Percentiles rank a stretch among this genome's conserved stretches.
Conservation (phyloP, 2,329 filamentous ascomycete species). For the Epichloe aotearoae region DNA sequence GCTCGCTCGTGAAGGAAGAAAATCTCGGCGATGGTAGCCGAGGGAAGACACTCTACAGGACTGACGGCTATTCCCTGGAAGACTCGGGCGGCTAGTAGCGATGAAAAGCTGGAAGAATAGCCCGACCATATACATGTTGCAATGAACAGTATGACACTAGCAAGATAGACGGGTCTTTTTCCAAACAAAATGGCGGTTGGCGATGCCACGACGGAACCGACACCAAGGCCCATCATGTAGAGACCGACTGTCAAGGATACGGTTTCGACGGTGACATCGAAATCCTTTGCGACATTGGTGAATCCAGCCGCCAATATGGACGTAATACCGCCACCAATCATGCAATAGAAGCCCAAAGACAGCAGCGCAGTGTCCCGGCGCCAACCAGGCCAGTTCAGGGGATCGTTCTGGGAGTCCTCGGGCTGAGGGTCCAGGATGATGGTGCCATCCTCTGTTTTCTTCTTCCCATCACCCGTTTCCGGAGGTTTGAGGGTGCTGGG, state of each 20-base stretch:
- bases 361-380: slow-evolving; percentile 67
- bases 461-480: slow-evolving; percentile 35
- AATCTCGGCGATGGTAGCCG: slow-evolving; percentile 89
- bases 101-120: slow-evolving; percentile 65
- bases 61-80: slow-evolving; percentile 82
- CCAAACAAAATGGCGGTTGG: slow-evolving; percentile 86
- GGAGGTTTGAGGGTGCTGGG: slow-evolving; percentile 5
- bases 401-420: slow-evolving; percentile 81
- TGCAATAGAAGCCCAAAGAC: slow-evolving; percentile 80
- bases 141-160: slow-evolving; percentile 64
- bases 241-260: slow-evolving; percentile 82
- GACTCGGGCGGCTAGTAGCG: slow-evolving; percentile 67
- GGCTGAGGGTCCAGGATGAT: slow-evolving; percentile 88
- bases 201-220: slow-evolving; percentile 73
- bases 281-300: slow-evolving; percentile 56
- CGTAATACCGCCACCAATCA: slow-evolving; percentile 87
- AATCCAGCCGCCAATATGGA: slow-evolving; percentile 85
- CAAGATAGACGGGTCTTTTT: slow-evolving; percentile 81
- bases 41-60: slow-evolving; percentile 83
- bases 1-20: slow-evolving; percentile 92
- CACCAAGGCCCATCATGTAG: slow-evolving; percentile 85
- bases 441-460: slow-evolving; percentile 66
- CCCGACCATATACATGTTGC: slow-evolving; percentile 73
- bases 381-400: slow-evolving; percentile 80
- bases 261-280: slow-evolving; percentile 51